Percentiles rank a stretch among this genome's conserved stretches.
Conservation (phyloP, 495 filamentous ascomycete species). For the Sporormia fimetaria region DNA sequence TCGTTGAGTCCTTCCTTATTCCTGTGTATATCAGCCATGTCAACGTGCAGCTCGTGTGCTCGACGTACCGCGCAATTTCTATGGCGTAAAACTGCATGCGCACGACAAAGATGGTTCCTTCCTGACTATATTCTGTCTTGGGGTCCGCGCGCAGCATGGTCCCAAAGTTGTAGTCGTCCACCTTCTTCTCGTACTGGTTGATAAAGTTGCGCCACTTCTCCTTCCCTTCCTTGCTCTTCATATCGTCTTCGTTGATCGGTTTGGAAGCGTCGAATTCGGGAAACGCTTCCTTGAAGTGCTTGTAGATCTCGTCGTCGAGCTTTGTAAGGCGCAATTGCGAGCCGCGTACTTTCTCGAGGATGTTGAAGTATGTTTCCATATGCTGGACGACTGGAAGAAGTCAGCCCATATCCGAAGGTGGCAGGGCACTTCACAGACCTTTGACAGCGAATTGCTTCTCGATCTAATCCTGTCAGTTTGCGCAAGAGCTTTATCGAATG, state of each 20-base stretch:
- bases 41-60: background rate
- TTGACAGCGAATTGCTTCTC: conserved; percentile 99
- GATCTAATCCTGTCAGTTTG: conserved; percentile 46
- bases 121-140: conserved; percentile 71
- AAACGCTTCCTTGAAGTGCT: conserved; percentile 74
- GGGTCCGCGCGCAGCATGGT: conserved; percentile 75
- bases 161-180: conserved; percentile 95
- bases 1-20: conserved; percentile 87
- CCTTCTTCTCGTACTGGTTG: conserved; percentile 81
- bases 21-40: conserved; percentile 33
- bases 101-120: conserved; percentile 84
- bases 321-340: conserved; percentile 80
- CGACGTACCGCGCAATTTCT: conserved; percentile 71
- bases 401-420: background rate
- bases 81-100: conserved; percentile 99
- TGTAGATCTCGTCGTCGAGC: conserved; percentile 87
- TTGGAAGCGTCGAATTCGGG: conserved; percentile 78
- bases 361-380: conserved; percentile 90
- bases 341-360: conserved; percentile 80
- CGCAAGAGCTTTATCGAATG: conserved; percentile 1
- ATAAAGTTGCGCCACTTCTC: conserved; percentile 93
- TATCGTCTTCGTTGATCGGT: conserved; percentile 77
- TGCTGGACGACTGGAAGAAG: conserved; percentile 68
- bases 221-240: conserved; percentile 97
- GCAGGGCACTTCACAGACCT: conserved; percentile 42